Base-by-base conservation (phyloP, 1,284 basidiomycete genomes). In the Boletus mariae region DNA sequence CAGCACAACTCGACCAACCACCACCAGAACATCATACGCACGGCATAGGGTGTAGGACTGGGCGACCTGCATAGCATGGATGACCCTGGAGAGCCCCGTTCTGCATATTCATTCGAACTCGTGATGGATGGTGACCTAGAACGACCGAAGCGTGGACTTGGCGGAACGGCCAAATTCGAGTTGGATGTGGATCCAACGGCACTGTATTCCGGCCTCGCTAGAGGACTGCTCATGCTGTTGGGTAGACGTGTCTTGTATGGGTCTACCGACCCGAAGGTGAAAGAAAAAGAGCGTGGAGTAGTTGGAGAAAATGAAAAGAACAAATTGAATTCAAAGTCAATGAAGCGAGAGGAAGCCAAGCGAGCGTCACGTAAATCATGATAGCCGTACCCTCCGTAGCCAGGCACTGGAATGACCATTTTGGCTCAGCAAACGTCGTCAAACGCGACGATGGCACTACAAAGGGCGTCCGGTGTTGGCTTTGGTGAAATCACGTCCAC, bases 401-500 rank as follows among this genome's bases (percentile, higher is more conserved):
- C 37, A 38, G 37, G 37, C 17, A 38, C 17, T 34, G 5, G 32
- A 37, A 2, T 7, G 15, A 20, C 8, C 31, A 13, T 12, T 32
- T 32, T 32, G 11, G 40, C 15, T 34, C 44, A 23, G 11, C 8
- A 31, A 13, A 32, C 20, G 8, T n/a, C 34, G 26, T 69, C 65
- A 31, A 52, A 55, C 0, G 48, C 57, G 20, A 49, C 56, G 34
- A 83, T 73, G 4, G 73, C 76, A 32, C 55, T 57, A 6, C 72
- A 69, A 1, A 88, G 70, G 10, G 73, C 73, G 6, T 80, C 78
- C 1, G 85, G 76, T 6, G 73, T 78, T 0, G 87, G 87, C 51
- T 79, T 83, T 6, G 67, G 52, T 1, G 87, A 70, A 10, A 80
- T 73, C 3, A 75, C 82, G 51, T 82, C 76, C 1, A 88, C 84